A percentile compares a stretch with the other conserved stretches of the same genome.
These are phyloP conservation scores for Salix viminalis DNA, from an alignment of 345 rosid species.

Conservation along the genomic window DNA sequence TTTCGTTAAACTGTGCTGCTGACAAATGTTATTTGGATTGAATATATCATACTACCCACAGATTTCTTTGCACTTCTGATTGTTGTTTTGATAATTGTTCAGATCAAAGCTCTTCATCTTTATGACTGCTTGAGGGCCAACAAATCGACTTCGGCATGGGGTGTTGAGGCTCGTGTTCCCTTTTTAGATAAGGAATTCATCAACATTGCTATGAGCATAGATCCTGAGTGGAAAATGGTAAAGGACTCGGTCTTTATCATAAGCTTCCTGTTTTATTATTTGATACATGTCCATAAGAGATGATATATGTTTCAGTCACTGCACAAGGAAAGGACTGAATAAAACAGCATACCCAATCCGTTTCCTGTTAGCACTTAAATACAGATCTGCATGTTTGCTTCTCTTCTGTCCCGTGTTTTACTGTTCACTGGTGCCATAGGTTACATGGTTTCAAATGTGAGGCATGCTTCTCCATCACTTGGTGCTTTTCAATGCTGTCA, in stretches of 20 bases:
- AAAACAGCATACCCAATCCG: neutral
- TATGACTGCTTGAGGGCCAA: slow-evolving; percentile 91
- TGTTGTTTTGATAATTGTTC: slow-evolving; percentile 21
- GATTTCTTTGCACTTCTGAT: slow-evolving; percentile 1
- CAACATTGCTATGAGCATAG: slow-evolving; percentile 62
- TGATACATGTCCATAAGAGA: neutral
- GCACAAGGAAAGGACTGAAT: neutral
- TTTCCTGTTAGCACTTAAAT: neutral
- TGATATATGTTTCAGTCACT: neutral
- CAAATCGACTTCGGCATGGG: slow-evolving; percentile 87
- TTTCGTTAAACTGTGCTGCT: neutral
- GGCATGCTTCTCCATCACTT: neutral
- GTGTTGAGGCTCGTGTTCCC: slow-evolving; percentile 90
- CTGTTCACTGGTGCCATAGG: neutral
- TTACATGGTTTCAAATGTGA: neutral
- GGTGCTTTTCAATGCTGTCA: neutral
- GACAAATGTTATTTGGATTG: neutral
- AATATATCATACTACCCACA: neutral
- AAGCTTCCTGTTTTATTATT: neutral
- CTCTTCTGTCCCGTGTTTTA: neutral
- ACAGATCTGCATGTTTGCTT: neutral
- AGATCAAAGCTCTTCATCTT: slow-evolving; percentile 83
- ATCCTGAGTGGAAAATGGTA: slow-evolving; percentile 92
- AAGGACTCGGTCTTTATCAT: neutral
- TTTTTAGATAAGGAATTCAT: slow-evolving; percentile 75